These are phyloP conservation scores for Teratosphaeria epicoccoides DNA, from an alignment of 2,329 filamentous ascomycete genomes.

Conservation along the genomic window DNA sequence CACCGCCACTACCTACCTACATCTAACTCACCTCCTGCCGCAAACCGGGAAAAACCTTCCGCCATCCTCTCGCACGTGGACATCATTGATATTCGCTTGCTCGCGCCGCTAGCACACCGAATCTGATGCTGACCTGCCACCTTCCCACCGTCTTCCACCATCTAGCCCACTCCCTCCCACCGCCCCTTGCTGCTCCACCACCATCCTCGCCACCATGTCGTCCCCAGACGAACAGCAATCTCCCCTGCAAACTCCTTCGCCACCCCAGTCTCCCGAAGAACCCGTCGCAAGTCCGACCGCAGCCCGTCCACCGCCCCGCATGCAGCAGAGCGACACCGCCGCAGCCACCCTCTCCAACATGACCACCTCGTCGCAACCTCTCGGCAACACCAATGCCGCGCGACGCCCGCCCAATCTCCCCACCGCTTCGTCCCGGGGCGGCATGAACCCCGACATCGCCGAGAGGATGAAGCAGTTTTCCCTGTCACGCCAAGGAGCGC, in stretches of 20 bases:
- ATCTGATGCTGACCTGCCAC: not conserved
- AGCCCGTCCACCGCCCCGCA: conserved; percentile 8
- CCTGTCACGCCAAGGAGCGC: conserved; percentile 50
- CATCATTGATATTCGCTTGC: not conserved
- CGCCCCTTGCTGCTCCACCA: not conserved
- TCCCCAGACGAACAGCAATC: conserved; percentile 18
- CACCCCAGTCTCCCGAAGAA: conserved; percentile 20
- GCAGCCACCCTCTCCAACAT: conserved; percentile 45
- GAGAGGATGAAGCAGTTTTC: conserved; percentile 62
- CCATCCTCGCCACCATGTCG: conserved; percentile 5
- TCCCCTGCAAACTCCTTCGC: conserved; percentile 12
- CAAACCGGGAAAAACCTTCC: not conserved
- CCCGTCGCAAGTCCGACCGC: conserved; percentile 8
- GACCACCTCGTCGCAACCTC: conserved; percentile 72
- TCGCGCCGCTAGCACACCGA: not conserved
- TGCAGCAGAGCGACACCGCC: conserved; percentile 13
- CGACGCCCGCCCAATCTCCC: conserved; percentile 41
- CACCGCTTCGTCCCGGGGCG: conserved; percentile 37
- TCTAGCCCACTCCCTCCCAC: not conserved
- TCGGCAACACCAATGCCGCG: conserved; percentile 64
- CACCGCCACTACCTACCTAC: not conserved
- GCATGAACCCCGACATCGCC: conserved; percentile 46
- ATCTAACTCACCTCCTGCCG: no score
- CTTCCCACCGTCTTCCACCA: not conserved
- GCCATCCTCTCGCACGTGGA: not conserved